Conservation (phyloP, 2,329 filamentous ascomycete species). For the Metarhizium rileyi region DNA sequence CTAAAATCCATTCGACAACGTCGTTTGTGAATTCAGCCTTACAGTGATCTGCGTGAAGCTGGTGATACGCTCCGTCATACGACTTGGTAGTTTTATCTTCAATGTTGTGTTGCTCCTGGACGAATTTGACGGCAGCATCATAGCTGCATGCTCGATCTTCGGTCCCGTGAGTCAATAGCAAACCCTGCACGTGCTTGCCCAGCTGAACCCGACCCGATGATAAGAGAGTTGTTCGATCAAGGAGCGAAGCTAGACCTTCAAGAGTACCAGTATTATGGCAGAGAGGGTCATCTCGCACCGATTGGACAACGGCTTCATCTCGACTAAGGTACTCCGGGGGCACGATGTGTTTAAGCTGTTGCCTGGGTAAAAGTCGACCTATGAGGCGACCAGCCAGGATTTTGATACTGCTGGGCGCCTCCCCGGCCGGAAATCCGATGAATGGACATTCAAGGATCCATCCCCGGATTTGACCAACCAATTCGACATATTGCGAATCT, state of each 20-base stretch:
- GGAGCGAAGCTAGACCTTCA: conserved; percentile 66
- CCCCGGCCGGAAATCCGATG: conserved; percentile 58
- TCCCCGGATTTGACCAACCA: conserved; percentile 55
- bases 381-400: conserved; percentile 59
- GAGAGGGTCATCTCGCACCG: conserved; percentile 55
- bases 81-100: conserved; percentile 61
- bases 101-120: conserved; percentile 43
- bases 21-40: conserved; percentile 48
- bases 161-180: conserved; percentile 73
- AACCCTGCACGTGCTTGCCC: conserved; percentile 44
- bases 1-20: conserved; percentile 57
- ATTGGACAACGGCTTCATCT: conserved; percentile 52
- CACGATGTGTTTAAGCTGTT: conserved; percentile 58
- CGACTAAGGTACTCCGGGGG: conserved; percentile 55
- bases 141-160: conserved; percentile 60
- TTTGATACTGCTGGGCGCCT: conserved; percentile 53
- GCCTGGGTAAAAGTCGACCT: conserved; percentile 54
- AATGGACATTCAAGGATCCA: conserved; percentile 73
- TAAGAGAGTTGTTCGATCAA: conserved; percentile 61
- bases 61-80: conserved; percentile 74
- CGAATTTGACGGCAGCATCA: conserved; percentile 53
- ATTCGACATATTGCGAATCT: conserved; percentile 38
- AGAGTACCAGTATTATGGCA: conserved; percentile 79
- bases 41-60: conserved; percentile 52
- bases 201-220: conserved; percentile 43